Base-by-base conservation (phyloP, 148 eudicot species). In the Persicaria maculosa region DNA sequence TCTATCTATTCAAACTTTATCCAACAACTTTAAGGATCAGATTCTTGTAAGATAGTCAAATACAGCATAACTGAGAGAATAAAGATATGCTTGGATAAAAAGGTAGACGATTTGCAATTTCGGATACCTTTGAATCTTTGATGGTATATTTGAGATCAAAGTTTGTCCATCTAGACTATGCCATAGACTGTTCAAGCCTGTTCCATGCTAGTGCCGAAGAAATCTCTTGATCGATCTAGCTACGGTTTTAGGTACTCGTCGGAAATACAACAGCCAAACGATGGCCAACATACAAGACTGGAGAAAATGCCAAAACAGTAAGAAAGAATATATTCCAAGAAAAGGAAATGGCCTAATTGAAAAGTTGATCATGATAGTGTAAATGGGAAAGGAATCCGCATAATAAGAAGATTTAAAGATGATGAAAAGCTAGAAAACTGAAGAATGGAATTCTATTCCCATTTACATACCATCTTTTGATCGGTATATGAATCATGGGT, bases 371-470 rank as follows among this genome's bases (percentile, higher is more conserved):
- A 7, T 25, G 5, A 25, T 4, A 61, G 4, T 2, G 9, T 9
- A 22, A 61, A 61, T 61, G 67, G 67, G 43, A 2, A 25, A 4
- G 43, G 43, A 10, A 61, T 61, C 67, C 10, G 25, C 67, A 61
- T 4, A 8, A 31, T 11, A 0, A 16, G 9, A 19, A 20, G 2
- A 19, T 48, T 48, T 48, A 59, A 59, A 58, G 64, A 64, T 61
- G 68, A 25, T 22, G 14, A 31, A 61, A 61, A 31, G 15, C 16
- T 61, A 22, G 1, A 61, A 31, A 61, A 0, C 11, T 15, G 16
- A 61, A 25, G 22, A 61, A 61, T 6, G 31, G n/a, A 61, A 61
- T 61, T 61, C 12, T 31, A 61, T 61, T 61, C 68, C 68, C 43
- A 22, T 44, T 61, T 9, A 5, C 15, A 11, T 4, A 31, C 8